Evolutionary conservation across 495 filamentous ascomycete species (phyloP).

Genomic region (Oidiodendron maius): DNA sequence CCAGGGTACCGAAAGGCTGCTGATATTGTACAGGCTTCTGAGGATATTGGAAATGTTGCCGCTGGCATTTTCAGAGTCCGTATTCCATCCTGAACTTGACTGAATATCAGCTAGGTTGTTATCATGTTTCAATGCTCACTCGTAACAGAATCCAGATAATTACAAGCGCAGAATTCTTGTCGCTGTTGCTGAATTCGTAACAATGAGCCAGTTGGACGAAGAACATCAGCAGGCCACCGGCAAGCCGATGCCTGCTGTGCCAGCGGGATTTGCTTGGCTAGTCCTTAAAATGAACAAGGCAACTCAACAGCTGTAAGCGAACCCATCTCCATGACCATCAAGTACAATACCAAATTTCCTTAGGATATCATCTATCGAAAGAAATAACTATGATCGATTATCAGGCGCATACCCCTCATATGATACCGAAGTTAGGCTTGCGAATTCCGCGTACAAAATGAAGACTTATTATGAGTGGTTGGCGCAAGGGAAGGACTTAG

Average conservation of each 20-base stretch:
- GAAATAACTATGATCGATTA: slow-evolving; percentile 16
- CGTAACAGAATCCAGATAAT: slow-evolving; percentile 21
- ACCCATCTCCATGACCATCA: neutral
- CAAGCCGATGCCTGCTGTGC: slow-evolving; percentile 20
- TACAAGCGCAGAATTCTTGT: slow-evolving; percentile 21
- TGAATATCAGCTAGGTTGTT: neutral
- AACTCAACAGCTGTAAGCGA: slow-evolving; percentile 17
- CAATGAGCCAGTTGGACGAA: slow-evolving; percentile 22
- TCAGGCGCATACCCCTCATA: slow-evolving; percentile 16
- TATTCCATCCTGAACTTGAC: neutral
- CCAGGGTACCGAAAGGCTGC: neutral
- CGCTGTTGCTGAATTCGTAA: slow-evolving; percentile 21
- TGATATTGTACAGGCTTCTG: slow-evolving; percentile 18
- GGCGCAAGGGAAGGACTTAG: neutral
- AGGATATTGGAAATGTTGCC: slow-evolving; percentile 34
- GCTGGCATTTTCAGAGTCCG: slow-evolving; percentile 27
- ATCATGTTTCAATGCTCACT: neutral
- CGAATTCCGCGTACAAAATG: slow-evolving; percentile 22
- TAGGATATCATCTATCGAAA: no score
- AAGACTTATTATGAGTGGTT: slow-evolving; percentile 24
- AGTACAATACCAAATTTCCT: slow-evolving; percentile 14
- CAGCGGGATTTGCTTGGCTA: slow-evolving; percentile 16
- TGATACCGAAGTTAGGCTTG: slow-evolving; percentile 22
- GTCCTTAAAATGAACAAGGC: slow-evolving; percentile 20
- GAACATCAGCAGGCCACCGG: slow-evolving; percentile 19